These are phyloP conservation scores for Pleurotus giganteus DNA, from an alignment of 768 basidiomycete species.

Conservation along the genomic window DNA sequence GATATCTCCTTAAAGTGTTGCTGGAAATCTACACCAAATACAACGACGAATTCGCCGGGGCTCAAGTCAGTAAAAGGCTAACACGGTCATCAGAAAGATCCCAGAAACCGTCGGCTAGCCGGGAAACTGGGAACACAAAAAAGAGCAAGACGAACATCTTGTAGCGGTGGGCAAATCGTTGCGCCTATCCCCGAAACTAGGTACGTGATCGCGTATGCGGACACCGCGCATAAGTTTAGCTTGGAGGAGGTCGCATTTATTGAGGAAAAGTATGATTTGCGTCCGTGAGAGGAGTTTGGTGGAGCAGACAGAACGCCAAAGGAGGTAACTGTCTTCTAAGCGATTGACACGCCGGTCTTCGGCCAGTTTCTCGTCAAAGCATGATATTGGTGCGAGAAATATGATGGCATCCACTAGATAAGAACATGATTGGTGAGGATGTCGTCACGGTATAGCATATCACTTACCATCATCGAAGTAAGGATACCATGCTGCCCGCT, in stretches of 20 bases:
- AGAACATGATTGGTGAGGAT: constrained; percentile 8
- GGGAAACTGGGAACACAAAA: constrained; percentile 4
- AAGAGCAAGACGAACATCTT: constrained; percentile 49
- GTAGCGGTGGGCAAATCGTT: constrained; percentile 71
- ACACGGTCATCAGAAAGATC: constrained; percentile 1
- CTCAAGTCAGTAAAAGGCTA: not conserved
- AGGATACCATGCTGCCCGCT: constrained; percentile 77
- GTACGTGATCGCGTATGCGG: constrained; percentile 63
- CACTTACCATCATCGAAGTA: constrained; percentile 71
- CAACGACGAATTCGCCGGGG: not conserved
- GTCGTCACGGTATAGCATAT: constrained; percentile 4
- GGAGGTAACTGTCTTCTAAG: constrained; percentile 62
- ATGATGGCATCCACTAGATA: constrained; percentile 71
- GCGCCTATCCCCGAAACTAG: constrained; percentile 70
- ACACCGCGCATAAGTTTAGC: constrained; percentile 70
- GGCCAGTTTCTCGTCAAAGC: constrained; percentile 76
- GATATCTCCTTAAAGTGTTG: constrained; percentile 78
- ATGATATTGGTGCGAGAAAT: constrained; percentile 77
- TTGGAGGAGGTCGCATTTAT: constrained; percentile 72
- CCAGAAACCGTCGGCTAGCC: constrained; percentile 4
- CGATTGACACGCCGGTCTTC: constrained; percentile 72
- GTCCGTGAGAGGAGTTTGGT: constrained; percentile 62
- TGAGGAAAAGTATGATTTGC: constrained; percentile 59
- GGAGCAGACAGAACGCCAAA: constrained; percentile 74
- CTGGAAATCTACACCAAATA: constrained; percentile 57